Evolutionary conservation across 352 stramenopile genomes (phyloP).

Genomic region (Phytopythium vexans): DNA sequence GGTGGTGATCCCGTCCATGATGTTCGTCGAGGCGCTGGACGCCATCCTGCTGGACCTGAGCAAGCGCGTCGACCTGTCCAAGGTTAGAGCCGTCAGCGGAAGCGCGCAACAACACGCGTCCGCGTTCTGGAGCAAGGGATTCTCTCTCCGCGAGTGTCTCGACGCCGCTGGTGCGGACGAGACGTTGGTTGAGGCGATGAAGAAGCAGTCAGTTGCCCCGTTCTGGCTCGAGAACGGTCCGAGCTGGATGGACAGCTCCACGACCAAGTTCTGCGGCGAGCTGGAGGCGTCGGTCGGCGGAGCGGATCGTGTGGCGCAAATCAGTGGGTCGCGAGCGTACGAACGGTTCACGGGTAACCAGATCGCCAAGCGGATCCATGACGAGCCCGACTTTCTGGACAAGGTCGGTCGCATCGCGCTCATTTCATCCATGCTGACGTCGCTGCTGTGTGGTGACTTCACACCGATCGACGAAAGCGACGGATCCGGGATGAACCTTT

Average conservation of each 20-base stretch:
- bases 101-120: slow-evolving; percentile 84
- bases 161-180: slow-evolving; percentile 12
- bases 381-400: slow-evolving; percentile 43
- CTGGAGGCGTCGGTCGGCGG: slow-evolving; percentile 64
- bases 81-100: slow-evolving; percentile 61
- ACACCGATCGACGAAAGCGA: slow-evolving; percentile 76
- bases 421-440: slow-evolving; percentile 75
- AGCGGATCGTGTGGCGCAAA: slow-evolving; percentile 47
- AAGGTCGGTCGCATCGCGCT: slow-evolving; percentile 45
- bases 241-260: slow-evolving; percentile 87
- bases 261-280: slow-evolving; percentile 44
- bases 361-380: slow-evolving; percentile 53
- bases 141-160: slow-evolving; percentile 34
- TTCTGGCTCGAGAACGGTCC: slow-evolving; percentile 66
- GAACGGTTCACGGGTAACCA: slow-evolving; percentile 84
- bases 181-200: slow-evolving; percentile 20
- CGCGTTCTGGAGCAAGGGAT: slow-evolving; percentile 67
- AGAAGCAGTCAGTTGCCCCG: slow-evolving; percentile 17
- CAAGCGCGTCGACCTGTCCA: slow-evolving; percentile 27
- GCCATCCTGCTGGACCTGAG: slow-evolving; percentile 48
- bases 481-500: slow-evolving; percentile 81
- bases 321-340: slow-evolving; percentile 78
- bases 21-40: slow-evolving; percentile 82
- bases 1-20: slow-evolving; percentile 67
- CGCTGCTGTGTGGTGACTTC: slow-evolving; percentile 60